Conservation (phyloP, 1,284 basidiomycete species). For the Rhodotorula sp. region DNA sequence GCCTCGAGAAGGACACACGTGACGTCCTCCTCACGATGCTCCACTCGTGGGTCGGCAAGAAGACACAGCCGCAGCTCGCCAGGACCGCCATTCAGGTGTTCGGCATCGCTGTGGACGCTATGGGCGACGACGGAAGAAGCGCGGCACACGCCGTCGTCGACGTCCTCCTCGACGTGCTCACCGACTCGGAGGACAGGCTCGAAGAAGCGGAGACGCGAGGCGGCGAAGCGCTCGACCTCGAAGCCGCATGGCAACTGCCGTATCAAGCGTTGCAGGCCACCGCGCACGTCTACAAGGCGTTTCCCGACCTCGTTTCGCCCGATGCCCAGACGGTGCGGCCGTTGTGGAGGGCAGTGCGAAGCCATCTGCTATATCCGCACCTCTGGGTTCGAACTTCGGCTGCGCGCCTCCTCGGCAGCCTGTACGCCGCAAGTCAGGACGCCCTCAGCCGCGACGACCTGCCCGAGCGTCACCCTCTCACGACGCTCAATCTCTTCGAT, state of each 20-base stretch:
- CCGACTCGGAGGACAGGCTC: slow-evolving; percentile 55
- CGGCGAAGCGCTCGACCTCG: slow-evolving; percentile 53
- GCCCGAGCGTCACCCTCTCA: slow-evolving; percentile 56
- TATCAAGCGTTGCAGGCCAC: slow-evolving; percentile 75
- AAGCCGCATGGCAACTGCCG: slow-evolving; percentile 73
- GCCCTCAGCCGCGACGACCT: slow-evolving; percentile 51
- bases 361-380: slow-evolving; percentile 83
- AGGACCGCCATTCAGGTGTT: slow-evolving; percentile 77
- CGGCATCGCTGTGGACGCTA: slow-evolving; percentile 70
- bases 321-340: slow-evolving; percentile 25
- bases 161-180: slow-evolving; percentile 60
- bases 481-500: slow-evolving; percentile 62
- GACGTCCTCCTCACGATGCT: slow-evolving; percentile 67
- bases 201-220: slow-evolving; percentile 52
- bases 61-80: slow-evolving; percentile 61
- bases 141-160: slow-evolving; percentile 61
- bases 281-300: slow-evolving; percentile 63
- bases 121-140: slow-evolving; percentile 53
- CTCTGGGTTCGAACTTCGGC: slow-evolving; percentile 87
- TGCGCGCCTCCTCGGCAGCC: slow-evolving; percentile 69
- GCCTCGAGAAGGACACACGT: slow-evolving; percentile 64
- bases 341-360: slow-evolving; percentile 63
- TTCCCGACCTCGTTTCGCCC: slow-evolving; percentile 55
- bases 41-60: slow-evolving; percentile 74
- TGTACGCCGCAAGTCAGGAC: slow-evolving; percentile 62